Conservation (phyloP, 2,329 filamentous ascomycete species). For the Hypoxylon sp. region DNA sequence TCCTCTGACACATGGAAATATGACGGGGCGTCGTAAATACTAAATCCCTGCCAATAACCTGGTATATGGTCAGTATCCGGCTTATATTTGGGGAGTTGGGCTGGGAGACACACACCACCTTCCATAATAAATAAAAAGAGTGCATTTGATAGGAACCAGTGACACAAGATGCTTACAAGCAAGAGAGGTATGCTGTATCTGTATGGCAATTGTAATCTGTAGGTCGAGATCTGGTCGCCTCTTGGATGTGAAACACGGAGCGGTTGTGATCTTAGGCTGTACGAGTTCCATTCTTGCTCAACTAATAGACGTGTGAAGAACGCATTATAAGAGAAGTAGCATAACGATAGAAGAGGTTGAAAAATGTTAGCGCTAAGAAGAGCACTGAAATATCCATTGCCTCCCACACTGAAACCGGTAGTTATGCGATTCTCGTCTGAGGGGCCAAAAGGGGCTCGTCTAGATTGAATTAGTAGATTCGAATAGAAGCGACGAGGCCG, state of each 20-base stretch:
- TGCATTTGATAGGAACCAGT: conserved; percentile 41
- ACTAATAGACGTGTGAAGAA: conserved; percentile 44
- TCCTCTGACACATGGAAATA: conserved; percentile 7
- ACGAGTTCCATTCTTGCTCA: conserved; percentile 47
- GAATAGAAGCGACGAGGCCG: neutral
- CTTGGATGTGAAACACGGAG: conserved; percentile 40
- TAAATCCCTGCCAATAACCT: neutral
- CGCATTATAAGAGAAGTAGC: conserved; percentile 45
- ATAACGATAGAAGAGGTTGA: conserved; percentile 45
- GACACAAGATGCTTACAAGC: conserved; percentile 29
- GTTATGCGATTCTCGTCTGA: conserved; percentile 6
- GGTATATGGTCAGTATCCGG: neutral
- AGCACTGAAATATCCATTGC: conserved; percentile 1
- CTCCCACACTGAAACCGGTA: neutral
- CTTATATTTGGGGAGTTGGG: neutral
- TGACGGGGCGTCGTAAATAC: neutral
- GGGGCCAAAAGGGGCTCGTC: conserved; percentile 14
- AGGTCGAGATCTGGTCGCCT: conserved; percentile 46
- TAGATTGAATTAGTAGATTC: conserved; percentile 2
- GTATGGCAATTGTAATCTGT: conserved; percentile 48
- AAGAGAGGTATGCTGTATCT: conserved; percentile 46
- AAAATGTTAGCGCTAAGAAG: conserved; percentile 42
- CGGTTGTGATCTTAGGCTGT: conserved; percentile 17
- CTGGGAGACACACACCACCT: conserved; percentile 18
- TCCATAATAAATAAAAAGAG: conserved; percentile 35